Conservation (phyloP, 2,329 filamentous ascomycete genomes). For the Orbilia blumenaviensis region DNA sequence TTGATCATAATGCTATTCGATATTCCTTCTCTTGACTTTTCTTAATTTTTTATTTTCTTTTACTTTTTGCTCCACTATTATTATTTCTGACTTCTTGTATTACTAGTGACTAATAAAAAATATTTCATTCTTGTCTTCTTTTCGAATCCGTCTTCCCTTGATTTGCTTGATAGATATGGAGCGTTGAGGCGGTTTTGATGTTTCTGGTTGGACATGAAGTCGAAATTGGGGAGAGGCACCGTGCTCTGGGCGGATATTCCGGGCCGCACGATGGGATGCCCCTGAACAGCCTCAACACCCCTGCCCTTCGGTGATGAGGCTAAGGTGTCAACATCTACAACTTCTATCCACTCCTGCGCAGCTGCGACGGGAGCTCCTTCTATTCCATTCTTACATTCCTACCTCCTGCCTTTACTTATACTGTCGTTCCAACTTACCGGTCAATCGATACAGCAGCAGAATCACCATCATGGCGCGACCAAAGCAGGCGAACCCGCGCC, state of each 20-base stretch:
- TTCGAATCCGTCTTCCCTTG: background rate
- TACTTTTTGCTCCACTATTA: too few species aligned
- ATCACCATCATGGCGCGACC: slow-evolving; percentile 44
- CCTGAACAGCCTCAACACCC: slow-evolving; percentile 36
- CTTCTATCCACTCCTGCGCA: background rate
- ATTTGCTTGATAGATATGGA: too few species aligned
- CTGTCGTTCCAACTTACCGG: background rate
- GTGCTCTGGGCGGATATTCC: slow-evolving; percentile 15
- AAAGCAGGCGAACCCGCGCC: slow-evolving; percentile 52
- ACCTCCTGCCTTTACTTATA: too few species aligned
- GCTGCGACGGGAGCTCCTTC: slow-evolving; percentile 17
- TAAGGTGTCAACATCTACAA: slow-evolving; percentile 50
- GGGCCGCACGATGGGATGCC: slow-evolving; percentile 35
- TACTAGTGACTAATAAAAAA: slow-evolving; percentile 8
- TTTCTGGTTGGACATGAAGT: background rate
- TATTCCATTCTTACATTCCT: background rate
- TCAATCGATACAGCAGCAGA: background rate
- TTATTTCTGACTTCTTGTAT: background rate
- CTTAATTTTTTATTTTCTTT: too few species aligned
- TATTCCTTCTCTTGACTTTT: too few species aligned
- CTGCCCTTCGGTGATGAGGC: slow-evolving; percentile 24
- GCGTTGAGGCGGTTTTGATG: background rate
- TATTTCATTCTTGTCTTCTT: background rate
- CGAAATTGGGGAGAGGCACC: too few species aligned
- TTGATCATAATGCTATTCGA: background rate